phyloP scores from a whole-genome alignment of 2,329 filamentous ascomycete genomes.

The Intubia oerlemansii region DNA sequence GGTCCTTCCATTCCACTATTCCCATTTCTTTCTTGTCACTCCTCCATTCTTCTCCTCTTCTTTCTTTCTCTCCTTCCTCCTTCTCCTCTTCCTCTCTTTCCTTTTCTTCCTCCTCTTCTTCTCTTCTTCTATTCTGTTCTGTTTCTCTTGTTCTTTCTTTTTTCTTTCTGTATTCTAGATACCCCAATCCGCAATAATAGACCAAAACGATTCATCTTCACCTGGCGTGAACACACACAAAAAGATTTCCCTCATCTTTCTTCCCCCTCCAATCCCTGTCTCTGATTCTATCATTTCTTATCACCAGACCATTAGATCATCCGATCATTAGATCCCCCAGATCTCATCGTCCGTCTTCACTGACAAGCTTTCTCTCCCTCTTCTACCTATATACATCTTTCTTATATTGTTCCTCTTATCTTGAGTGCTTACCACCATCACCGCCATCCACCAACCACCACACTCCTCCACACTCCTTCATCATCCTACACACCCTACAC shows the following conservation, averaged over 20 bases:
- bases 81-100: neutral
- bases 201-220: too few species aligned
- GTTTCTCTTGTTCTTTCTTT: constrained; percentile 1
- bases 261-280: too few species aligned
- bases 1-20: too few species aligned
- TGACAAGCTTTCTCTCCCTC: neutral
- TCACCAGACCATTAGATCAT: too few species aligned
- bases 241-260: too few species aligned
- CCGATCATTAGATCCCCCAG: too few species aligned
- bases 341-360: too few species aligned
- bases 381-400: neutral
- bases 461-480: neutral
- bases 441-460: neutral
- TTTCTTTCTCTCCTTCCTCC: neutral
- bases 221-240: too few species aligned
- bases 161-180: constrained; percentile 1
- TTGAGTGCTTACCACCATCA: neutral
- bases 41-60: neutral
- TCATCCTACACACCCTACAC: neutral
- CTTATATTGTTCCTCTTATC: neutral
- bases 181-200: constrained; percentile 2
- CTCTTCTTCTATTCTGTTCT: constrained; percentile 1
- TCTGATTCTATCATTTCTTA: too few species aligned
- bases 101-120: neutral
- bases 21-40: neutral